phyloP scores from a whole-genome alignment of 495 filamentous ascomycete genomes.

The Entonaema liquescens region DNA sequence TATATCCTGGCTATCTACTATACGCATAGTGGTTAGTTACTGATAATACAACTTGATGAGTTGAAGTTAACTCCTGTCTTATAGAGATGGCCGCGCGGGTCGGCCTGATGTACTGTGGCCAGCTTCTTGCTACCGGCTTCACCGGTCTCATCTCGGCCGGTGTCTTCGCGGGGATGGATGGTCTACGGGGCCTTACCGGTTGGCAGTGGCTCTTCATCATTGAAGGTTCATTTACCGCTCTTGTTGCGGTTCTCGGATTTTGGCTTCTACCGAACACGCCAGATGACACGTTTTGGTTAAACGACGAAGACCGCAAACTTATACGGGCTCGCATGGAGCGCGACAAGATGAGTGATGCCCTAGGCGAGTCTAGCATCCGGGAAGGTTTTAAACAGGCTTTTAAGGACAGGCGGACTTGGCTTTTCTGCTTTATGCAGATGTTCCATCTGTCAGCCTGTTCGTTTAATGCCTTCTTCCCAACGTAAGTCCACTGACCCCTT shows the following conservation, averaged over 20 bases:
- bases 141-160: constrained; percentile 39
- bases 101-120: constrained; percentile 36
- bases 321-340: constrained; percentile 40
- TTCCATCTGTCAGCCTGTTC: constrained; percentile 45
- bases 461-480: constrained; percentile 55
- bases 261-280: constrained; percentile 47
- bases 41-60: background rate
- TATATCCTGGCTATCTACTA: constrained; percentile 61
- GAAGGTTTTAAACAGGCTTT: constrained; percentile 44
- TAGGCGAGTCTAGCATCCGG: constrained; percentile 31
- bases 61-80: background rate
- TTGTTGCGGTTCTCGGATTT: constrained; percentile 39
- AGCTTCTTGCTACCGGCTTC: constrained; percentile 37
- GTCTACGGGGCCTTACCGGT: constrained; percentile 25
- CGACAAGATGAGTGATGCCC: constrained; percentile 42
- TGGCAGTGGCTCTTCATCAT: constrained; percentile 48
- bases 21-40: constrained; percentile 52
- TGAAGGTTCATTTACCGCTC: constrained; percentile 41
- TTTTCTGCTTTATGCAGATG: constrained; percentile 49
- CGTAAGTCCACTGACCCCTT: constrained; percentile 26
- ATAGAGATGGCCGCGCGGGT: constrained; percentile 42
- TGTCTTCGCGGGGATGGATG: constrained; percentile 41
- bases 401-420: constrained; percentile 44
- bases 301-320: constrained; percentile 36
- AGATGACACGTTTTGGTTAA: constrained; percentile 42